These are phyloP conservation scores for Lactifluus rugatus DNA, from an alignment of 768 basidiomycete genomes.

Conservation along the genomic window DNA sequence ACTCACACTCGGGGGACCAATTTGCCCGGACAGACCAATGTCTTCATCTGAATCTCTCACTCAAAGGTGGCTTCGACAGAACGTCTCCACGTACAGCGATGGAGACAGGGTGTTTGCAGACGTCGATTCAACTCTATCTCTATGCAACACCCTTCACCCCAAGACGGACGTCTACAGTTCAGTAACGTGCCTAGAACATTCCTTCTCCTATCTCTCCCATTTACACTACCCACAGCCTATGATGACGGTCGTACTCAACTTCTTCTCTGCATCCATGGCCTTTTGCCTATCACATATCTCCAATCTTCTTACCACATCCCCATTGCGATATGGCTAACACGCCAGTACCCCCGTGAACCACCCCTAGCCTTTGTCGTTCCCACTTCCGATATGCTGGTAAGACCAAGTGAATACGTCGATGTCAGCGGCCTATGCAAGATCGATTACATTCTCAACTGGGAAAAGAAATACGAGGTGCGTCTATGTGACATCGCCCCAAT, in stretches of 20 bases:
- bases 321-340: constrained; percentile 76
- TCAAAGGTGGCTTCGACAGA: constrained; percentile 57
- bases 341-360: constrained; percentile 71
- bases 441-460: constrained; percentile 71
- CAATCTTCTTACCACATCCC: constrained; percentile 86
- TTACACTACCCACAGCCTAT: constrained; percentile 46
- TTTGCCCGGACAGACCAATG: too few species aligned
- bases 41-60: constrained; percentile 27
- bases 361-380: constrained; percentile 91
- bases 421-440: constrained; percentile 64
- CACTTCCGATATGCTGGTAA: constrained; percentile 82
- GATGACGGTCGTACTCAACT: constrained; percentile 92
- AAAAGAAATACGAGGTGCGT: constrained; percentile 72
- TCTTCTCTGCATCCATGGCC: constrained; percentile 82
- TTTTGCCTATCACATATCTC: constrained; percentile 79
- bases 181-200: constrained; percentile 20
- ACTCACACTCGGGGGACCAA: too few species aligned
- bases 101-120: constrained; percentile 52
- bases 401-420: constrained; percentile 65
- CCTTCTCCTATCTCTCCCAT: constrained; percentile 9
- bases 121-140: constrained; percentile 47
- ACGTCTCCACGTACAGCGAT: constrained; percentile 46
- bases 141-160: constrained; percentile 51
- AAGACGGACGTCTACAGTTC: constrained; percentile 75
- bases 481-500: constrained; percentile 18